Evolutionary conservation across 208 protist genomes (phyloP).

Genomic region (Kentomonas sorsogonicus): DNA sequence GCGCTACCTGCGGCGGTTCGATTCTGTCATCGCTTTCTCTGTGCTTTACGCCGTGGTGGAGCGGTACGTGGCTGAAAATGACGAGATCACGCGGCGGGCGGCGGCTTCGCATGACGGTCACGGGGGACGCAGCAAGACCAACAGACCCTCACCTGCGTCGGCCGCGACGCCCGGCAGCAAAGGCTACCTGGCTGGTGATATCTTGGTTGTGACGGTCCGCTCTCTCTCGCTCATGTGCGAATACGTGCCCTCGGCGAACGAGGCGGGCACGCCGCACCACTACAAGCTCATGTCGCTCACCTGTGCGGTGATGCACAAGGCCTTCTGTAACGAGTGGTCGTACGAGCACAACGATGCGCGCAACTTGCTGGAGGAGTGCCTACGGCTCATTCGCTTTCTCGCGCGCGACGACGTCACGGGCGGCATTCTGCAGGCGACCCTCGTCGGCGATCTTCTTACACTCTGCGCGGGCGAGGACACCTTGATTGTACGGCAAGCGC

Average conservation of each 20-base stretch:
- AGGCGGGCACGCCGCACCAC: slow-evolving; percentile 37
- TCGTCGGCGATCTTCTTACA: slow-evolving; percentile 63
- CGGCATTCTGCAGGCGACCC: slow-evolving; percentile 41
- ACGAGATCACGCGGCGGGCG: too few relatives aligned
- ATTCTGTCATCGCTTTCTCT: slow-evolving; percentile 40
- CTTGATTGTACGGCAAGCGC: slow-evolving; percentile 56
- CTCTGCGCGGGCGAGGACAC: slow-evolving; percentile 53
- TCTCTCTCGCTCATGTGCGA: slow-evolving; percentile 77
- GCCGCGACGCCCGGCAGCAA: neutral
- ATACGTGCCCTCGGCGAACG: slow-evolving; percentile 73
- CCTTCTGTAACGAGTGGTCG: slow-evolving; percentile 49
- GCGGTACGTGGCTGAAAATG: slow-evolving; percentile 22
- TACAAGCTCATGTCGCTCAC: slow-evolving; percentile 37
- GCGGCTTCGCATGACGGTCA: too few relatives aligned
- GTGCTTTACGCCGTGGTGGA: slow-evolving; percentile 46
- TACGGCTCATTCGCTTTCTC: slow-evolving; percentile 78
- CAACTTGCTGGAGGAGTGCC: slow-evolving; percentile 66
- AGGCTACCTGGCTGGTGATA: slow-evolving; percentile 35
- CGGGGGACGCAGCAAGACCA: neutral
- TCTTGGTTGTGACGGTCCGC: slow-evolving; percentile 58
- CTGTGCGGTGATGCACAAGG: slow-evolving; percentile 41
- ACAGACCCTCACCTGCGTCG: neutral
- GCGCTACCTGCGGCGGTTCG: slow-evolving; percentile 70
- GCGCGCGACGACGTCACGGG: slow-evolving; percentile 63
- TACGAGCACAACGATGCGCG: slow-evolving; percentile 40